Base-by-base conservation (phyloP, 495 filamentous ascomycete genomes). In the Penicillium cataractarum region DNA sequence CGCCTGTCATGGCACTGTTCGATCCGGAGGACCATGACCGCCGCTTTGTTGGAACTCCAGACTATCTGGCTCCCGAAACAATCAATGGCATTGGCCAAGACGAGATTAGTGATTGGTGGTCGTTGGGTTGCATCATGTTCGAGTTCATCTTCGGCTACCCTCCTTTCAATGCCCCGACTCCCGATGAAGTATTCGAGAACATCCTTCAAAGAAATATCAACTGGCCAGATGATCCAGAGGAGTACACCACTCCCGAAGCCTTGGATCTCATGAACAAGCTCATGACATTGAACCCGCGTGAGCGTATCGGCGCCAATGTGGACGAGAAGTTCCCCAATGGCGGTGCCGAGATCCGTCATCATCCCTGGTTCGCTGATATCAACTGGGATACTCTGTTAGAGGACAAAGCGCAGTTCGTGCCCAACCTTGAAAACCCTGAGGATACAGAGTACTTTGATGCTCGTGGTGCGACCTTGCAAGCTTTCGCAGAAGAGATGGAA, bases 101-200 rank as follows among this genome's bases (percentile, higher is more conserved):
- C 72, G 93, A 98, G 72, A 93, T 93, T 65, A 97, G 95, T 74
- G 95, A 99, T 84, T 99, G 95, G 95, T 99, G 95, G 95, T 98
- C 95, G 7, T 79, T 99, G 49, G 95, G 95, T 2, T 98, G 95
- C 68, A 98, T 99, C 61, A 80, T 98, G 76, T 99, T 97, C 71
- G 95, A 99, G 66, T 97, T 97, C 62, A 79, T 99, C 21, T 98
- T 90, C 71, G 90, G 95, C 57, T 84, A 91, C 76, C 95, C 95
- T 1, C 95, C 95, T 22, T 99, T 99, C 76, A 92, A 99, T 71
- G 95, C 92, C 6, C 81, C 81, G 19, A 91, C 92, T 42, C 95
- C 95, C 0, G 96, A 99, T 60, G 83, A 94, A 68, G 96, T 99
- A 12, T 99, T 99, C 69, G 92, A 97, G 64, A 98, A 98, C 68